A percentile compares a stretch with the other conserved stretches of the same genome.
These are phyloP conservation scores for Cystobasidiaceae sp. DNA, from an alignment of 1,284 basidiomycete species.

Conservation along the genomic window DNA sequence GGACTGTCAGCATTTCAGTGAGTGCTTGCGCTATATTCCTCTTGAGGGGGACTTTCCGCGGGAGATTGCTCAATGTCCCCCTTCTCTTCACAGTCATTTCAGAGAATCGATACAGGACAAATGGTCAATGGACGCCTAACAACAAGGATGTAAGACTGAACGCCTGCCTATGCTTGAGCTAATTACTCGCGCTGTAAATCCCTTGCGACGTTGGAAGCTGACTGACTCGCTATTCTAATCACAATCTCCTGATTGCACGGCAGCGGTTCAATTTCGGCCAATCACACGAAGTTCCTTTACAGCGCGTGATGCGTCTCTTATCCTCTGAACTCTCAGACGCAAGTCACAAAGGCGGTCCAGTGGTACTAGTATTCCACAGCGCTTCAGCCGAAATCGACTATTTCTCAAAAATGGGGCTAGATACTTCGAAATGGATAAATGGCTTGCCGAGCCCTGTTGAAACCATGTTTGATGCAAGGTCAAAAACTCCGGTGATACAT, in stretches of 20 bases:
- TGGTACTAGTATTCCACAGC: conserved; percentile 25
- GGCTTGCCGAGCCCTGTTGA: conserved; percentile 11
- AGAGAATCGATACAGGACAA: neutral
- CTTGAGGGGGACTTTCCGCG: neutral
- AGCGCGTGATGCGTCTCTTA: neutral
- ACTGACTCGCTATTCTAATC: too few species aligned
- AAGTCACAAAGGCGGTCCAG: neutral
- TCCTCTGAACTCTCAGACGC: neutral
- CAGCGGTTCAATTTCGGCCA: conserved; percentile 13
- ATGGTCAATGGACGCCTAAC: conserved; percentile 6
- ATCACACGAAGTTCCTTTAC: neutral
- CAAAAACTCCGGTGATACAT: conserved; percentile 3
- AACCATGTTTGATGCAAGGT: neutral
- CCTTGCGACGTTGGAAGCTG: too few species aligned
- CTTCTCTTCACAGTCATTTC: conserved; percentile 13
- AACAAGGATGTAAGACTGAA: conserved; percentile 2
- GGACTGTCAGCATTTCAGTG: conserved; percentile 4
- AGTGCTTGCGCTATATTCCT: neutral
- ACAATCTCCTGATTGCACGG: neutral
- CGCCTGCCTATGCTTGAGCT: too few species aligned
- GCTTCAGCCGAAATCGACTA: conserved; percentile 21
- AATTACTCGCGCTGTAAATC: too few species aligned
- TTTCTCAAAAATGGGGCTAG: conserved; percentile 12
- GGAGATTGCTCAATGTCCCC: neutral
- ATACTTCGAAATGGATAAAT: conserved; percentile 8